phyloP scores from a whole-genome alignment of 768 basidiomycete genomes.

The Arthromyces matolae region DNA sequence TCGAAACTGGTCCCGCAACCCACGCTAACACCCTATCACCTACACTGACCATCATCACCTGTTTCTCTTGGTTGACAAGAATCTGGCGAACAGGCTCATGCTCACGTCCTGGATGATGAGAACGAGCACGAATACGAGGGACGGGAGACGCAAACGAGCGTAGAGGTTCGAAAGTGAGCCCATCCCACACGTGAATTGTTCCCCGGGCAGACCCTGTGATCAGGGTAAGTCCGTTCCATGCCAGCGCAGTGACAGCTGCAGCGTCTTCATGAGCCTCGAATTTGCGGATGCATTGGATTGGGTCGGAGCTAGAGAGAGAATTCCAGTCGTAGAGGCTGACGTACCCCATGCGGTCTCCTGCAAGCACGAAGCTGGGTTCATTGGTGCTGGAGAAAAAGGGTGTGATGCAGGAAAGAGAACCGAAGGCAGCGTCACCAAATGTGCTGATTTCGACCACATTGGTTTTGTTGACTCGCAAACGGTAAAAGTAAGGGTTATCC shows the following conservation, averaged over 20 bases:
- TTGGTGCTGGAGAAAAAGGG: constrained; percentile 40
- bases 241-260: constrained; percentile 54
- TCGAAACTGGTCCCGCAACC: constrained; percentile 50
- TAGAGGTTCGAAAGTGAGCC: constrained; percentile 55
- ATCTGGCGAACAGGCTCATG: constrained; percentile 53
- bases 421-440: constrained; percentile 53
- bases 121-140: constrained; percentile 25
- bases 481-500: constrained; percentile 50
- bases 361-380: constrained; percentile 49
- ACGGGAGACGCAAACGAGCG: constrained; percentile 51
- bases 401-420: constrained; percentile 45
- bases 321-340: constrained; percentile 60
- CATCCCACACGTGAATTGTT: constrained; percentile 59
- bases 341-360: constrained; percentile 63
- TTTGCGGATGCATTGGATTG: constrained; percentile 36
- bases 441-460: constrained; percentile 29
- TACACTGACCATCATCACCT: constrained; percentile 55
- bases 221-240: constrained; percentile 56
- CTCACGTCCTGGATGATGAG: constrained; percentile 23
- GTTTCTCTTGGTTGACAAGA: constrained; percentile 45
- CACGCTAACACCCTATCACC: constrained; percentile 66
- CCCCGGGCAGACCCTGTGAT: constrained; percentile 66
- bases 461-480: constrained; percentile 34
- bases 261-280: constrained; percentile 67
- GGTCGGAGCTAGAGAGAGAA: constrained; percentile 2